Conservation (phyloP, 73 alveolate genomes). For the Paramecium sonneborni region DNA sequence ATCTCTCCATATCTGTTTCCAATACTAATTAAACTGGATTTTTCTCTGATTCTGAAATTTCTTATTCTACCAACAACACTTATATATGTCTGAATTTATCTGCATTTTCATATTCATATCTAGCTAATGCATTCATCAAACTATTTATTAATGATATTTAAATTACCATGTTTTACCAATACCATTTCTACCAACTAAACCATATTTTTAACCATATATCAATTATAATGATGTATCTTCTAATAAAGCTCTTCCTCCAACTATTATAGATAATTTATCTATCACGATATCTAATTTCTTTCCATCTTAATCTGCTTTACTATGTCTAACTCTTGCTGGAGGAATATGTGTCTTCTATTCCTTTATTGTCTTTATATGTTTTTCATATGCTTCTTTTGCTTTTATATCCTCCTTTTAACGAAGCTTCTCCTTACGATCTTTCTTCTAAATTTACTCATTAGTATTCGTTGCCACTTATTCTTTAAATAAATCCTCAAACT, state of each 20-base stretch:
- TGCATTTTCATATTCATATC: constrained; percentile 92
- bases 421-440: constrained; percentile 73
- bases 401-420: constrained; percentile 66
- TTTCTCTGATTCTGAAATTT: constrained; percentile 85
- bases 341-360: constrained; percentile 81
- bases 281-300: constrained; percentile 88
- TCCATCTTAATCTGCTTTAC: constrained; percentile 80
- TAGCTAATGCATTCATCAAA: constrained; percentile 92
- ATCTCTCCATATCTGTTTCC: constrained; percentile 67
- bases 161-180: constrained; percentile 92
- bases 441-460: constrained; percentile 72
- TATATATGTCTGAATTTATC: constrained; percentile 82
- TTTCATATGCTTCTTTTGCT: constrained; percentile 87
- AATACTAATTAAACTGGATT: constrained; percentile 76
- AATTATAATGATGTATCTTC: constrained; percentile 92
- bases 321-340: constrained; percentile 88
- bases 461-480: constrained; percentile 74
- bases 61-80: constrained; percentile 96
- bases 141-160: not conserved
- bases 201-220: constrained; percentile 94
- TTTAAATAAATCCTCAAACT: constrained; percentile 66
- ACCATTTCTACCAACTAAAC: constrained; percentile 99
- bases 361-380: constrained; percentile 83
- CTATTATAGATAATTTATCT: constrained; percentile 86
- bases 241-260: constrained; percentile 98